Conservation (phyloP, 768 basidiomycete genomes). For the Clitopilus hobsonii region DNA sequence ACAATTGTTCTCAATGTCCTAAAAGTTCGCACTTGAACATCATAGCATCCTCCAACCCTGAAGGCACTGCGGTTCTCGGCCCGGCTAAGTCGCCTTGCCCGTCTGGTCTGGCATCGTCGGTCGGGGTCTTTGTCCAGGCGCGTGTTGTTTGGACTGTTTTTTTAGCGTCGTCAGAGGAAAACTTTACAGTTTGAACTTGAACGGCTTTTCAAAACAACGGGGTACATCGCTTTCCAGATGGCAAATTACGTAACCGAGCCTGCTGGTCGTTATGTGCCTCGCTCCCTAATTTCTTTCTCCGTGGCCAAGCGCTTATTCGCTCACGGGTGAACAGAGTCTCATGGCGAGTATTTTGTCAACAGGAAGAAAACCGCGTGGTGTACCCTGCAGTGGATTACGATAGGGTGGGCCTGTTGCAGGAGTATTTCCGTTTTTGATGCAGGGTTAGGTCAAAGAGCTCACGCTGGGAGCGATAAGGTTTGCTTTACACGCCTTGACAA, state of each 20-base stretch:
- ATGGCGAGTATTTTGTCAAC: too few species aligned
- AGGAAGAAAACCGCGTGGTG: not conserved
- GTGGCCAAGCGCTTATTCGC: not conserved
- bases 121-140: not conserved
- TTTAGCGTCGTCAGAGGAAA: not conserved
- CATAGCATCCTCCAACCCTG: not conserved
- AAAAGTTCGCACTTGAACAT: not conserved
- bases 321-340: not conserved
- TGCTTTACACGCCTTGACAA: not conserved
- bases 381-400: not conserved
- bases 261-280: not conserved
- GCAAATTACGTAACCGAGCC: not conserved
- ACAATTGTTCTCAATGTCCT: not conserved
- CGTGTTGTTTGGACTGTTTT: not conserved
- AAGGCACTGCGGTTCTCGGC: not conserved
- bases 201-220: not conserved
- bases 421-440: not conserved
- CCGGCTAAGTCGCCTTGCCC: not conserved
- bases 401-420: not conserved
- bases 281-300: not conserved
- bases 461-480: not conserved
- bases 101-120: not conserved
- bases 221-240: not conserved
- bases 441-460: not conserved
- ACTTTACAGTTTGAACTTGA: not conserved